Evolutionary conservation across 2,329 filamentous ascomycete species (phyloP), one percentile per base, ranked within the genome.

Genomic region (Didymella keratinophila): DNA sequence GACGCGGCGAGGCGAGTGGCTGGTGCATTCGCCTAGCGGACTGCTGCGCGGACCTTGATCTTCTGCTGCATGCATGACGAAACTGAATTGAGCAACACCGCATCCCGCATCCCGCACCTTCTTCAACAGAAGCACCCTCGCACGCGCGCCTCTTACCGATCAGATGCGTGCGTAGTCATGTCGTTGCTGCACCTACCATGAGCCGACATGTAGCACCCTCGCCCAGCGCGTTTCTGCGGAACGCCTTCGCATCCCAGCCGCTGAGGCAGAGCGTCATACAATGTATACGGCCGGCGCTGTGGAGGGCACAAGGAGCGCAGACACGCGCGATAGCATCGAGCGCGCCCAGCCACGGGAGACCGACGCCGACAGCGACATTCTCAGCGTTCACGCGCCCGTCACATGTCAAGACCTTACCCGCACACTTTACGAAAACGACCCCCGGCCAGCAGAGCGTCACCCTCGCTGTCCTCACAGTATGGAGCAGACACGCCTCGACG

Each of bases 121-220:
- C 28, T 32, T 52, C 59, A 50, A 51, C 56, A 47, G 28, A 60
- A 55, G 56, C 28, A 62, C 43, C 45, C 48, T 16, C 50, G 6
- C 37, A 10, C 37, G 9, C 59, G 36, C 23, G 14, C 44, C 42
- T 46, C 36, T 37, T 14, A 36, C 41, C 37, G 47, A 44, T 52
- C 42, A 32, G 30, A 57, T 21, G 34, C 39, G 42, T 14, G 50
- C 51, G 51, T 64, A 65, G 71, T 63, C 68, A 78, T 78, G 76
- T 70, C 61, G 66, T 53, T 58, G 60, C 67, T 61, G 58, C 66
- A 63, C 52, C 65, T 71, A 77, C 71, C 69, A 82, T 82, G 80
- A 79, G 75, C 70, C 70, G 78, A 71, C 76, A 79, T 81, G 78
- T 75, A 71, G 74, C 68, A 66, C 60, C 66, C 60, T 63, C 68